Evolutionary conservation across 169 alveolate species (phyloP), one percentile per base, ranked within the genome.

Genomic region (Plasmodium fragile): DNA sequence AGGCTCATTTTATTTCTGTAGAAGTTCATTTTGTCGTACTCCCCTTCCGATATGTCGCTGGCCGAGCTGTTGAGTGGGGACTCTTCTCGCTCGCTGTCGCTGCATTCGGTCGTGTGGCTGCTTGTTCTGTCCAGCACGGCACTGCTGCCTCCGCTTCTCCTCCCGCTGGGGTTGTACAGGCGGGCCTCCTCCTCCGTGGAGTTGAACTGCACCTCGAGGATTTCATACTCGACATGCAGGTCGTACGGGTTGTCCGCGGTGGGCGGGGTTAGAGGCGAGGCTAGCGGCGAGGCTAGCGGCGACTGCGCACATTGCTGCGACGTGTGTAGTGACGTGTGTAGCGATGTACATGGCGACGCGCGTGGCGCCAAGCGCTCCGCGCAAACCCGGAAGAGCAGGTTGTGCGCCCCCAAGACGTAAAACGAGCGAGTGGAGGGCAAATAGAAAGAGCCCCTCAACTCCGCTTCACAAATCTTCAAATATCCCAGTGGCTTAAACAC

Each of bases 1-100:
- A 85, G 45, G 36, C 18, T 73, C 41, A 85, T 85, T 75, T 73
- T 85, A 2, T 85, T 77, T 85, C 84, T 85, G 65, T 85, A 85
- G 45, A 85, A 85, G 43, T 53, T 85, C 73, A 85, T 85, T 75
- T 85, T 73, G 2, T 85, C 80, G 25, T 75, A 85, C 65, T 78
- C 39, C 41, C 30, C 53, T 13, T 85, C 87, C 3, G 85, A 73
- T 53, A 85, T 28, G 43, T 85, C 84, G 43, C 93, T 85, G 16
- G 77, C 36, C 6, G 93, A 85, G 43, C 53, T 73, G n/a, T 77
- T 32, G 30, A 73, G 16, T 16, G 77, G 70, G 22, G 34, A 70
- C 32, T 84, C 84, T 6, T 41, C 78, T n/a, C n/a, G n/a, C 13
- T 71, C 92, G 59, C 83, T 30, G 1, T n/a, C 83, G 45, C 45